These are phyloP conservation scores for Quillaja saponaria DNA, from an alignment of 306 rosid species.

Conservation along the genomic window DNA sequence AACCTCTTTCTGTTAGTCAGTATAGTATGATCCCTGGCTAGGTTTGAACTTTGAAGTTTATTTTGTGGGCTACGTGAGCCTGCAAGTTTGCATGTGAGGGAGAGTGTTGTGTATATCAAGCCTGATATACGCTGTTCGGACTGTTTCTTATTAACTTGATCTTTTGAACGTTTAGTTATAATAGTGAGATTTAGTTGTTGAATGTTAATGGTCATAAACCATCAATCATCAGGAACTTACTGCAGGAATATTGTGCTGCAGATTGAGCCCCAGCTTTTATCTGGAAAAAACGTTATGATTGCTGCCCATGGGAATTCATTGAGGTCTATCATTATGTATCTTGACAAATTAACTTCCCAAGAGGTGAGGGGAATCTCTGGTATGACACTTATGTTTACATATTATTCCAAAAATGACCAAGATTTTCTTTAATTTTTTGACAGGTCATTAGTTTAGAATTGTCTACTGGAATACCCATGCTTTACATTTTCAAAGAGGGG, in stretches of 20 bases:
- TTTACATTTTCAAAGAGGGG: constrained; percentile 90
- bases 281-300: constrained; percentile 96
- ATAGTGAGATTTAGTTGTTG: not conserved
- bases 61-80: constrained; percentile 3
- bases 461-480: constrained; percentile 99
- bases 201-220: constrained; percentile 7
- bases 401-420: not conserved
- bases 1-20: not conserved
- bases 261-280: constrained; percentile 86
- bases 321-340: constrained; percentile 98
- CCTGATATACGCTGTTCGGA: constrained; percentile 14
- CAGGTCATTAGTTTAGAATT: constrained; percentile 95
- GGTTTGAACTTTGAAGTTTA: constrained; percentile 10
- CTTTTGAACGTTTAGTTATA: constrained; percentile 9
- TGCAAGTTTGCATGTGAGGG: constrained; percentile 5
- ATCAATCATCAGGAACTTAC: constrained; percentile 34
- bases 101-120: constrained; percentile 4
- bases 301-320: constrained; percentile 98
- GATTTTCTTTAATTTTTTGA: constrained; percentile 19
- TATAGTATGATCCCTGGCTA: not conserved
- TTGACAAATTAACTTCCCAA: constrained; percentile 92
- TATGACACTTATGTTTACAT: constrained; percentile 5
- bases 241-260: constrained; percentile 39
- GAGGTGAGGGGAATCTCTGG: constrained; percentile 58
- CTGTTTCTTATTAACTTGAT: no score